Percentiles rank a stretch among this genome's conserved stretches.
phyloP scores from a whole-genome alignment of 495 filamentous ascomycete species.

The Aspergillus kassunensis region DNA sequence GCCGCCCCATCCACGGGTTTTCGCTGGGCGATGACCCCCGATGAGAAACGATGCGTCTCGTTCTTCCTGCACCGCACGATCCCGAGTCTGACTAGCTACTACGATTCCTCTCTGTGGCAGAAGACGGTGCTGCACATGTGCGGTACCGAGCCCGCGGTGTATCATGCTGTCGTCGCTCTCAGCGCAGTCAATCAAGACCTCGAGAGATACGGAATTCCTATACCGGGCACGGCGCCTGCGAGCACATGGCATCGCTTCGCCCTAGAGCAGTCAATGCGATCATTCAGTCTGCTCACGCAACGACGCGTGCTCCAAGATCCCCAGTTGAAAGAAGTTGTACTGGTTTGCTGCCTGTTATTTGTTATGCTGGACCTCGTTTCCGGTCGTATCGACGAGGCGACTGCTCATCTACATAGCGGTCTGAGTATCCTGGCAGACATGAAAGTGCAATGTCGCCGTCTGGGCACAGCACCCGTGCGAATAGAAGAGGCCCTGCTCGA shows the following conservation, averaged over 20 bases:
- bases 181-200: slow-evolving; percentile 19
- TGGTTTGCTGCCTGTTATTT: slow-evolving; percentile 22
- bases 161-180: slow-evolving; percentile 17
- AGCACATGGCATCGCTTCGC: slow-evolving; percentile 15
- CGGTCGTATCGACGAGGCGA: slow-evolving; percentile 14
- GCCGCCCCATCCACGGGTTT: not conserved
- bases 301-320: slow-evolving; percentile 18
- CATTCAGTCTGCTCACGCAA: slow-evolving; percentile 5
- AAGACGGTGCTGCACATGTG: not conserved
- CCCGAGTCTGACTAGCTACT: not conserved
- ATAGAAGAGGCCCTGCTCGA: slow-evolving; percentile 10
- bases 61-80: slow-evolving; percentile 4
- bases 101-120: slow-evolving; percentile 10
- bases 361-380: slow-evolving; percentile 15
- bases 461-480: not conserved
- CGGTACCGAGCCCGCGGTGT: slow-evolving; percentile 17
- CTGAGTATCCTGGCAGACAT: slow-evolving; percentile 11
- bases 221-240: slow-evolving; percentile 3
- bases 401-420: slow-evolving; percentile 15
- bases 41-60: slow-evolving; percentile 10
- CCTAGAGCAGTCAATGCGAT: slow-evolving; percentile 14
- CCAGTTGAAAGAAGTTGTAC: slow-evolving; percentile 11
- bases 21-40: slow-evolving; percentile 3
- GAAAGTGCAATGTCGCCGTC: no score
- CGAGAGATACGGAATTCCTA: slow-evolving; percentile 4